Evolutionary conservation across 2,329 filamentous ascomycete genomes (phyloP).

Genomic region (Dactylellina leptospora): DNA sequence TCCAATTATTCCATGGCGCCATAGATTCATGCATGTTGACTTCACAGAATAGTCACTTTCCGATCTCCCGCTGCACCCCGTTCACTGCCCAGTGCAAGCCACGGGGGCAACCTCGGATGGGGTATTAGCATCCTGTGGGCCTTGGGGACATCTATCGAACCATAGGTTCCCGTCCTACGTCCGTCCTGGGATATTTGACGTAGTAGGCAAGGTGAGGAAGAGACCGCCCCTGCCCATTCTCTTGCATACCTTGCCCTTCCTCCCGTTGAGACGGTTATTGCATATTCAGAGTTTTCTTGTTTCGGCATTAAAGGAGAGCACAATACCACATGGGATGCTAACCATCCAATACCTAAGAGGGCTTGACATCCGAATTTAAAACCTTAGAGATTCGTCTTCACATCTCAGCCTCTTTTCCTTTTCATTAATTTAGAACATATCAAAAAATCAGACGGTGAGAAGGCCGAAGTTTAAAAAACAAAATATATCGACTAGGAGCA

Average conservation of each 20-base stretch:
- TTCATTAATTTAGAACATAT: constrained; percentile 47
- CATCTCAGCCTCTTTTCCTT: constrained; percentile 50
- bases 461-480: constrained; percentile 34
- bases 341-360: constrained; percentile 18
- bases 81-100: constrained; percentile 42
- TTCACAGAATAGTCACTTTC: constrained; percentile 32
- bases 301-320: constrained; percentile 47
- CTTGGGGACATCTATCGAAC: constrained; percentile 35
- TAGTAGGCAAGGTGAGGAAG: constrained; percentile 28
- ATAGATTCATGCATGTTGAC: constrained; percentile 49
- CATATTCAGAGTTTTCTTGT: constrained; percentile 49
- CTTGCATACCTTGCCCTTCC: constrained; percentile 27
- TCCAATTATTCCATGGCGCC: constrained; percentile 48
- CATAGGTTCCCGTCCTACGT: constrained; percentile 14
- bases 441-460: constrained; percentile 40
- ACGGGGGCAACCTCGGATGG: constrained; percentile 18
- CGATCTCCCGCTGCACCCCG: constrained; percentile 38
- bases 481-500: constrained; percentile 16
- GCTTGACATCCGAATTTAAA: constrained; percentile 44
- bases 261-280: constrained; percentile 26
- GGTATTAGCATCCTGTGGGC: constrained; percentile 8
- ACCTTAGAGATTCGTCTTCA: constrained; percentile 40
- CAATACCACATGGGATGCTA: constrained; percentile 28
- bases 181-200: constrained; percentile 35
- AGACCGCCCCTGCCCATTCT: constrained; percentile 13